Evolutionary conservation across 2,329 filamentous ascomycete genomes (phyloP).

Genomic region (Fusarium caatingaense): DNA sequence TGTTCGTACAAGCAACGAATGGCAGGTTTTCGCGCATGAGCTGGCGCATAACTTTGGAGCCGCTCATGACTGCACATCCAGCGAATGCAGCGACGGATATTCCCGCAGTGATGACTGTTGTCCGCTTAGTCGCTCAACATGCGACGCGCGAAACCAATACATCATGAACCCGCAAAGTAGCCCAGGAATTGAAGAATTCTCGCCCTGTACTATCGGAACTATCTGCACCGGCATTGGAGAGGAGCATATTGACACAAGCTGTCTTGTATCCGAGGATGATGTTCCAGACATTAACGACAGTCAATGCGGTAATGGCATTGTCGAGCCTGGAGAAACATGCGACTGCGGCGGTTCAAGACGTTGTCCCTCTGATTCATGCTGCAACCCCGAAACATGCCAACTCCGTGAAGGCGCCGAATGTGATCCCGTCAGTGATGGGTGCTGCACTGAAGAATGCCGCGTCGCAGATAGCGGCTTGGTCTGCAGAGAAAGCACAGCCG

Average conservation of each 20-base stretch:
- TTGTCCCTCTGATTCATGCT: conserved; percentile 17
- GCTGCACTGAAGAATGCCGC: conserved; percentile 26
- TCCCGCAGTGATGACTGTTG: conserved; percentile 64
- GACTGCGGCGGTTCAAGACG: conserved; percentile 20
- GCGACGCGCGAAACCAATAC: conserved; percentile 76
- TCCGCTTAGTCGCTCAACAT: conserved; percentile 71
- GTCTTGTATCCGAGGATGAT: conserved; percentile 76
- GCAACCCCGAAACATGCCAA: conserved; percentile 24
- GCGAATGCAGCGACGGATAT: conserved; percentile 3
- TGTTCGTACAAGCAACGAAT: conserved; percentile 79
- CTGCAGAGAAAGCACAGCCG: conserved; percentile 17
- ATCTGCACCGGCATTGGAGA: conserved; percentile 83
- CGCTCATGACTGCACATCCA: conserved; percentile 31
- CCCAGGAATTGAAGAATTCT: conserved; percentile 76
- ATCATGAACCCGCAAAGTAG: conserved; percentile 92
- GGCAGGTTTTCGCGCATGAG: conserved; percentile 92
- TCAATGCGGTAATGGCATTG: conserved; percentile 79
- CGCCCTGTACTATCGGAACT: conserved; percentile 84
- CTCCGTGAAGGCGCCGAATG: conserved; percentile 17
- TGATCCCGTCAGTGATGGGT: conserved; percentile 14
- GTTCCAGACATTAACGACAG: conserved; percentile 80
- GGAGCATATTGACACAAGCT: conserved; percentile 76
- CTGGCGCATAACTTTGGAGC: conserved; percentile 69
- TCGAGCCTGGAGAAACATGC: conserved; percentile 27
- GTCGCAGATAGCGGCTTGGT: conserved; percentile 2